Conservation (phyloP, 2,329 filamentous ascomycete genomes). For the Aspergillus sp. region DNA sequence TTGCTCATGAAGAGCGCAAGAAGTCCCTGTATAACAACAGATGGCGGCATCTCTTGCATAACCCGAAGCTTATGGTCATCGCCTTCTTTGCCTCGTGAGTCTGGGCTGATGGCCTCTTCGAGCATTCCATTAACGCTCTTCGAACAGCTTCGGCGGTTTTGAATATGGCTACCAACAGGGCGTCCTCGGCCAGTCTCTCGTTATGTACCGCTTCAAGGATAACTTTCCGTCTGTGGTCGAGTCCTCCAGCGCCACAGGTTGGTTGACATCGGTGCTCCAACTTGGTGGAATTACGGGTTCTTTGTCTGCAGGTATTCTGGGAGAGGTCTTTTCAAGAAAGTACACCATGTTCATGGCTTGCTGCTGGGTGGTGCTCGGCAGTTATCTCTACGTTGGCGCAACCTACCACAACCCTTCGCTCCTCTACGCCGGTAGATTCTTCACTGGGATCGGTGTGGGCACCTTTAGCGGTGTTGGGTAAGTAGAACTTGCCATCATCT, state of each 20-base stretch:
- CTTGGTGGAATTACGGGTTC: constrained; percentile 49
- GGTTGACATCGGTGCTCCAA: constrained; percentile 54
- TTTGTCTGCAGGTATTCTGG: constrained; percentile 46
- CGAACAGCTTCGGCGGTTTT: constrained; percentile 44
- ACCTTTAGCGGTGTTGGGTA: constrained; percentile 35
- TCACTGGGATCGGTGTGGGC: constrained; percentile 32
- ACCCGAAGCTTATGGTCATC: constrained; percentile 52
- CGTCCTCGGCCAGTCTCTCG: constrained; percentile 45
- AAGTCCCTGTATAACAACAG: not conserved
- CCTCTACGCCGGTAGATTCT: constrained; percentile 30
- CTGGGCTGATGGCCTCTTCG: too few relatives aligned
- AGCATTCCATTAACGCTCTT: too few relatives aligned
- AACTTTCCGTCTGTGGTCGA: constrained; percentile 47
- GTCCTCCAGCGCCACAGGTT: constrained; percentile 39
- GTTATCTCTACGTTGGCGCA: constrained; percentile 31
- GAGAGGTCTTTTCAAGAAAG: constrained; percentile 53
- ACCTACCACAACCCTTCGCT: constrained; percentile 23
- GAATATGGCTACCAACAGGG: constrained; percentile 51
- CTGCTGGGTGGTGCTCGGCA: constrained; percentile 50
- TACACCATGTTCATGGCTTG: constrained; percentile 53
- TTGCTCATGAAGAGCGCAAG: not conserved
- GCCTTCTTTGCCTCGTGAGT: constrained; percentile 49
- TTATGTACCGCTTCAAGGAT: constrained; percentile 51
- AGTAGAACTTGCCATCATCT: not conserved
- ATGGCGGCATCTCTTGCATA: constrained; percentile 22